Percentiles rank a stretch among this genome's conserved stretches.
These are phyloP conservation scores for Metahyphopichia silvanorum DNA, from an alignment of 805 yeast genomes.

Conservation along the genomic window DNA sequence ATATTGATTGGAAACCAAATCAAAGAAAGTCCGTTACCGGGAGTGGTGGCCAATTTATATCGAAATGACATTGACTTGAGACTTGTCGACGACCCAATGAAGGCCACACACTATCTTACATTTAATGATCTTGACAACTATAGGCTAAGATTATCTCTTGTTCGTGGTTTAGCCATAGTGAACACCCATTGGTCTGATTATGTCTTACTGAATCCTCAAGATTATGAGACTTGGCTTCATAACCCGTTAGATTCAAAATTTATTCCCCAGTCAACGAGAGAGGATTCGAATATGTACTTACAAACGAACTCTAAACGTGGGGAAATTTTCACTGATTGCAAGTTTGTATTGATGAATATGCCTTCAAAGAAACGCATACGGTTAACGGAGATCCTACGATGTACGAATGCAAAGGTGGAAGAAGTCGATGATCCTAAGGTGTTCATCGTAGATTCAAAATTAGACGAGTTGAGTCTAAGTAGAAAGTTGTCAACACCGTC, in stretches of 20 bases:
- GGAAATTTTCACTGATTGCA: too few species aligned
- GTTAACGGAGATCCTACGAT: not conserved
- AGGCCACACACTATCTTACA: conserved; percentile 22
- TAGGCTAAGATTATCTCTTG: conserved; percentile 19
- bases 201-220: conserved; percentile 8
- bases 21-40: conserved; percentile 1
- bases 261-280: conserved; percentile 10
- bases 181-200: conserved; percentile 20
- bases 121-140: conserved; percentile 9
- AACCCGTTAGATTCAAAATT: conserved; percentile 7
- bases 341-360: not conserved
- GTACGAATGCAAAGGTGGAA: not conserved
- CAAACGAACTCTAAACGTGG: conserved; percentile 11
- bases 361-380: not conserved
- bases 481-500: too few species aligned
- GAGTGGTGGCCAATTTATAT: conserved; percentile 1
- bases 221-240: conserved; percentile 19
- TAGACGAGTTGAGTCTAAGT: not conserved
- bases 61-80: conserved; percentile 15
- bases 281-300: conserved; percentile 4
- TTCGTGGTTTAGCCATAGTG: conserved; percentile 27
- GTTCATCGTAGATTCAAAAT: not conserved
- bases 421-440: not conserved
- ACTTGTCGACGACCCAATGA: conserved; percentile 10
- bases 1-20: not conserved